Base-by-base conservation (phyloP, 371 early-diverging fungal species). In the Mucor mucedo region DNA sequence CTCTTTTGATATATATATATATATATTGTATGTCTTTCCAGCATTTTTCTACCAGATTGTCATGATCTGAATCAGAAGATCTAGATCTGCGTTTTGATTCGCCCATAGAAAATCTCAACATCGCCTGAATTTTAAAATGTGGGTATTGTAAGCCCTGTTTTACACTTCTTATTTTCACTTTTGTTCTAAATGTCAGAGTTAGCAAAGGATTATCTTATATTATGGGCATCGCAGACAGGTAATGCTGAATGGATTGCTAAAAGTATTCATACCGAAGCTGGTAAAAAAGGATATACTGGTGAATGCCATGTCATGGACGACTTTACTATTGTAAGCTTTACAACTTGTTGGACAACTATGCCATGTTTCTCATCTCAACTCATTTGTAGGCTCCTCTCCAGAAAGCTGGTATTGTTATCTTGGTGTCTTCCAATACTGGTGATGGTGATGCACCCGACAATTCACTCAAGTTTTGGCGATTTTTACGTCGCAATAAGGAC, bases 391-490 rank as follows among this genome's bases (percentile, higher is more conserved):
- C 70, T 28, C 60, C 71, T 47, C 57, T 88, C 21, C 69, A 77
- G 28, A 71, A 71, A 29, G 75, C 84, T 16, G 81, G 85, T 27
- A 82, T 89, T 3, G 71, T 91, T 1, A 89, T 97, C 53, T 80
- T 94, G 63, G 90, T 97, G 0, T 77, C 87, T 40, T 94, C 96
- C 8, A 95, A 93, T n/a, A 95, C 96, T 0, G 98, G 97, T 14
- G 96, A 97, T 72, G 98, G 98, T 21, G 98, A 97, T 69, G 90
- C 96, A 38, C 98, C 98, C 4, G 95, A 95, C 69, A 95, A 96
- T 76, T 82, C 94, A 0, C 80, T 87, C 27, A 91, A 93, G 70
- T 96, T 95, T 76, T 95, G 91, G 91, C 79, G 92, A 6, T 90
- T 84, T 60, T 65, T 96, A 50, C 87, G 93, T 44, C 78, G 89